Conservation (phyloP, 129 eudicot species). For the Sambucus nigra region DNA sequence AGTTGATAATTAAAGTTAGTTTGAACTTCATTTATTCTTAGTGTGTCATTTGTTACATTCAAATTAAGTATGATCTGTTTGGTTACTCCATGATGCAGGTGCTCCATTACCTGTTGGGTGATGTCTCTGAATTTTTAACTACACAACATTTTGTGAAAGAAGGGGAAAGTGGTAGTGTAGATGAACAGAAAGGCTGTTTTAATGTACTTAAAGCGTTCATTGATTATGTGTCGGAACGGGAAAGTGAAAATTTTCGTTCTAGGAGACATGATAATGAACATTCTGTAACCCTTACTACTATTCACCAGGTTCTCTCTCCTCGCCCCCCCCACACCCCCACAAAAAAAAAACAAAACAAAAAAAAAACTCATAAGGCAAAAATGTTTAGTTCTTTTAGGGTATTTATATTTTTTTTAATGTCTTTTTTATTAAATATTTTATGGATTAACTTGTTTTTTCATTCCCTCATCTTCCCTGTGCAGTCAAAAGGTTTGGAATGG, state of each 20-base stretch:
- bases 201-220: constrained; percentile 55
- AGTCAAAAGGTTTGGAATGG: constrained; percentile 99
- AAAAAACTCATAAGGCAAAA: not conserved
- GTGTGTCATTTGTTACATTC: not conserved
- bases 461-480: constrained; percentile 14
- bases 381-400: not conserved
- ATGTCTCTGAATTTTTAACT: constrained; percentile 68
- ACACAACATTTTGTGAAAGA: constrained; percentile 34
- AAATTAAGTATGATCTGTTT: not conserved
- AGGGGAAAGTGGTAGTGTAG: constrained; percentile 17
- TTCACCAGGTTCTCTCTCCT: constrained; percentile 68
- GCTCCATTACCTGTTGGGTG: constrained; percentile 81
- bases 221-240: constrained; percentile 75
- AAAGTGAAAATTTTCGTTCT: constrained; percentile 68
- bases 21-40: too few species aligned
- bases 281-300: constrained; percentile 92
- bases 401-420: not conserved
- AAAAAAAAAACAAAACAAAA: too few species aligned
- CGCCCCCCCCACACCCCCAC: not conserved
- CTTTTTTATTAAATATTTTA: not conserved
- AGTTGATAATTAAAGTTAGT: too few species aligned
- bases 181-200: constrained; percentile 50
- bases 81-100: constrained; percentile 41
- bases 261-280: constrained; percentile 71
- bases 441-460: not conserved